Base-by-base conservation (phyloP, 164 flowering plant genomes). In the Nymphaea colorata region DNA sequence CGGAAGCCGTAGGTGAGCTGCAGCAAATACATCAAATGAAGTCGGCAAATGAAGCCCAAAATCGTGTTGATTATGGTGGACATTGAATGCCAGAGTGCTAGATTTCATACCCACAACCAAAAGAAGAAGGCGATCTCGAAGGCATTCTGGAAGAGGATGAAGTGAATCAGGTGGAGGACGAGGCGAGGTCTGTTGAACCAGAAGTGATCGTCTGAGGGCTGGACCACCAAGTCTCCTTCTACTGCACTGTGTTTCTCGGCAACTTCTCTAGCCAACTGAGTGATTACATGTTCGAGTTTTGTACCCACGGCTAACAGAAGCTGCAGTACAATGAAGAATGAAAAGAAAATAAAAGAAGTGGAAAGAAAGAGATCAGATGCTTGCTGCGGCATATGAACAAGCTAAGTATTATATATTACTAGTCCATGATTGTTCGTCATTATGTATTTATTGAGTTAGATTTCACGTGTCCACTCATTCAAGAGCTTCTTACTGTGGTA, bases 1-100 rank as follows among this genome's bases (percentile, higher is more conserved):
- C 62, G 36, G 43, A 62, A 67, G 51, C 74, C 74, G 53, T 41
- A 62, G 11, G 43, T 62, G 4, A 8, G n/a, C 74, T 72, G 73
- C 60, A 65, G 18, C 5, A 0, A 25, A 25, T 25, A 25, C 1
- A 25, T 25, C 36, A 25, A 25, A 25, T 25, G 36, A 25, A 62
- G 14, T 6, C 8, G 59, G 25, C 45, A 53, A 41, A 51, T 25
- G 16, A 55, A 55, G 1, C 59, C 59, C 10, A 16, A 16, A 55
- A 55, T 55, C 59, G 36, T 25, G 36, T 5, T 45, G 53, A 45
- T 45, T 45, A 5, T 45, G 11, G 53, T 0, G 5, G 53, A 10
- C 53, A 5, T 45, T 5, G 53, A 5, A 45, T 45, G 36, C 53
- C 11, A 45, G 5, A 5, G 53, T 45, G 5, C 11, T 45, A 45